Base-by-base conservation (phyloP, 305 asterid genomes). In the Fraxinus dipetala region DNA sequence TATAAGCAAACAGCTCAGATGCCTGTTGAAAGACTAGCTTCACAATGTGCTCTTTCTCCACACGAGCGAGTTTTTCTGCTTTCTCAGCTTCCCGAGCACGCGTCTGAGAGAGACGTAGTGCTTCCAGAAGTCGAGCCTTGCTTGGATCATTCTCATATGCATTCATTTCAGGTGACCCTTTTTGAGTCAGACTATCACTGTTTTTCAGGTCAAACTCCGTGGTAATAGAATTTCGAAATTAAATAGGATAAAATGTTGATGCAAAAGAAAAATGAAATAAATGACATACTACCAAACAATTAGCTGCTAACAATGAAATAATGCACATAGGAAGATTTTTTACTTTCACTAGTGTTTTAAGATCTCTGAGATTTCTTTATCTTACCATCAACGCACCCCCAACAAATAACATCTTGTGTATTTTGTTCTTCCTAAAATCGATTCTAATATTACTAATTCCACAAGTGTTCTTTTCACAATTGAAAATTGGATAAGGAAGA, bases 31-130 rank as follows among this genome's bases (percentile, higher is more conserved):
- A 89, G 6, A 94, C 88, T 38, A 93, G 93, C 90, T 88, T 93
- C 20, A 89, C 89, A 2, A 91, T 84, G 4, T 89, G 90, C 83
- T 95, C 98, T 83, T 92, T 94, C 91, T 95, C 97, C 1, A 81
- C 90, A 72, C 78, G 83, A 28, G 95, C 95, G 85, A 83, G 88
- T 81, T 88, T 90, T 81, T 97, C 97, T 24, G 88, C 97, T 72
- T 63, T 88, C 89, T 94, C 99, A 1, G 99, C 99, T 87, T 94
- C 97, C 86, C 99, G 91, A 83, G 99, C 99, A 40, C 99, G 98
- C 5, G 98, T 92, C 90, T 95, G 99, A 22, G 98, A 95, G 82
- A 91, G 99, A 22, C 94, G 56, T 10, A 95, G 92, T 20, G 98
- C 99, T 83, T 94, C 92, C 79, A 94, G 85, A 54, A 95, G 85